These are phyloP conservation scores for Tetragonia tetragonoides DNA, from an alignment of 148 eudicot genomes.

Conservation along the genomic window DNA sequence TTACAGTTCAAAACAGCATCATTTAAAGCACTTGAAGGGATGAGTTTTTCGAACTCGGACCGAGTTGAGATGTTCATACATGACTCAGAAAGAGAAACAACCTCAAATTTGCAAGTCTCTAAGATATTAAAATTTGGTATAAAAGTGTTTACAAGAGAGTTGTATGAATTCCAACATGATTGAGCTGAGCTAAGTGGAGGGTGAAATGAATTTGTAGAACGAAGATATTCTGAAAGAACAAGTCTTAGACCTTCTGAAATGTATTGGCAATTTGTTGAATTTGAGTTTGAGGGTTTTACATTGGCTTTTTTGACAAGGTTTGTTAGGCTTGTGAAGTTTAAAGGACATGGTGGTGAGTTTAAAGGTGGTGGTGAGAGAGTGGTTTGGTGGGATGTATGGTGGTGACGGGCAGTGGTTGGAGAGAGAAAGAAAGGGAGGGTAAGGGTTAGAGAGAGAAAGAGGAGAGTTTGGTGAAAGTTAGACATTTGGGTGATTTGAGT, in stretches of 20 bases:
- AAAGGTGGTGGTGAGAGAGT: slow-evolving; percentile 9
- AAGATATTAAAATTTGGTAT: slow-evolving; percentile 45
- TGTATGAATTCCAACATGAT: slow-evolving; percentile 61
- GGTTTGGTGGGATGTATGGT: slow-evolving; percentile 12
- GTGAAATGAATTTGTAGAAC: slow-evolving; percentile 41
- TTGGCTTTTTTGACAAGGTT: slow-evolving; percentile 7
- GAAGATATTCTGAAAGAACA: slow-evolving; percentile 62
- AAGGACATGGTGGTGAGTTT: slow-evolving; percentile 41
- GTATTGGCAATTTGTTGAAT: slow-evolving; percentile 41
- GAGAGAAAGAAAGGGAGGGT: background rate
- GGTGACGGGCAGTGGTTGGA: slow-evolving; percentile 4
- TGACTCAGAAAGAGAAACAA: slow-evolving; percentile 52
- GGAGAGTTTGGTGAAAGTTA: background rate
- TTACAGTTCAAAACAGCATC: slow-evolving; percentile 46
- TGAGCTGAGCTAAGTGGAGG: slow-evolving; percentile 53
- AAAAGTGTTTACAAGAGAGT: slow-evolving; percentile 40
- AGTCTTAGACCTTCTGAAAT: slow-evolving; percentile 53
- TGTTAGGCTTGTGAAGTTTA: slow-evolving; percentile 44
- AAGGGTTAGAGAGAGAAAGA: background rate
- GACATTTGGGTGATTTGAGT: background rate
- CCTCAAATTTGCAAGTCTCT: slow-evolving; percentile 44
- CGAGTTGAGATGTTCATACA: slow-evolving; percentile 73
- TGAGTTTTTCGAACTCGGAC: slow-evolving; percentile 39
- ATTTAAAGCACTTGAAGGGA: slow-evolving; percentile 19
- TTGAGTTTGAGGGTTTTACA: slow-evolving; percentile 26